Evolutionary conservation across 73 alveolate species (phyloP), one percentile per base, ranked within the genome.

Genomic region (Paramecium primaurelia): DNA sequence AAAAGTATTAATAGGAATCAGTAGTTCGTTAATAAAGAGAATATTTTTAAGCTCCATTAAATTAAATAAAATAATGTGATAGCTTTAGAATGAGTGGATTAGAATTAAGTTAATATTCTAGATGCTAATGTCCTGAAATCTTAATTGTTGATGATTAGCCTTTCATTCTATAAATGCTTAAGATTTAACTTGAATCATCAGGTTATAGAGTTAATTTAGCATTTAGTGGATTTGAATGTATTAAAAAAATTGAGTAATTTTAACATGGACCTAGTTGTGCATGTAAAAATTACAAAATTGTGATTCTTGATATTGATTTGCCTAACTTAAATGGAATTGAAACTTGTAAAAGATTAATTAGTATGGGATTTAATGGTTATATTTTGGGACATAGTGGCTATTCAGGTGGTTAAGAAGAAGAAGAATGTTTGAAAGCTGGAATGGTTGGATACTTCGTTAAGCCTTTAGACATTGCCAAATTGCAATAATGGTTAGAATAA

Each of bases 31-130:
- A 45, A 80, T 47, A 80, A 36, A 80, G 73, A 80, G 44, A 25
- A 28, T 47, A 25, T 44, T 80, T 80, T 80, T 47, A 45, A 26
- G 64, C 91, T 4, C 91, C 73, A 18, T 25, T 20, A 25, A 80
- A 80, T 80, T 25, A 18, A 7, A 36, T 80, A 4, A 80, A 80
- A 47, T 45, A 80, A 47, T 80, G 18, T 45, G 91, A 80, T 44
- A 80, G 91, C 30, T 80, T 14, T 22, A 40, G 91, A 80, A 80
- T 80, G 91, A 80, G 91, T 45, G 91, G 75, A 45, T 47, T 80
- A 25, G 91, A 80, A 14, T 18, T 80, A 25, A 80, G 91, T 44
- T 44, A 80, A 28, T 80, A 42, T 47, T 80, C 71, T 45, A 80
- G 58, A 80, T 80, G 91, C 38, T 11, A 40, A 45, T 80, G 91